Percentiles rank a stretch among this genome's conserved stretches.
Evolutionary conservation across 495 filamentous ascomycete species (phyloP).

Genomic region (Lichenothelia convexa): DNA sequence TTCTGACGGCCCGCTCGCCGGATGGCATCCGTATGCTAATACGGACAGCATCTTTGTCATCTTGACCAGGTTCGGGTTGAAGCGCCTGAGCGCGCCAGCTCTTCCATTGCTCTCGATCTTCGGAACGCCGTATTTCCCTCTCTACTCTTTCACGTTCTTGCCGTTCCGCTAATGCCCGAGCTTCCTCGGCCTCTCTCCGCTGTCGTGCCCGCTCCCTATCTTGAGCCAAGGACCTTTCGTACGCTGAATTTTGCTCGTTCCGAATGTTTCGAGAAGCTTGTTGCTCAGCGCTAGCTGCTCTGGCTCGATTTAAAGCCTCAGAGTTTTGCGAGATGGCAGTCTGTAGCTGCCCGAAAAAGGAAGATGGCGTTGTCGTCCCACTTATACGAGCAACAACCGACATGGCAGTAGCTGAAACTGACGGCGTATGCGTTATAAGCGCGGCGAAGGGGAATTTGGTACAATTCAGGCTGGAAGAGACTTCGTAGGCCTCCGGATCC

Average conservation of each 20-base stretch:
- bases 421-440: conserved; percentile 66
- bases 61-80: conserved; percentile 43
- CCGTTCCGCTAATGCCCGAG: conserved; percentile 39
- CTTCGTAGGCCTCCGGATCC: conserved; percentile 86
- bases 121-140: conserved; percentile 36
- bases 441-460: conserved; percentile 83
- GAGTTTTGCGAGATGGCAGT: conserved; percentile 49
- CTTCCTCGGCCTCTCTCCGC: conserved; percentile 55
- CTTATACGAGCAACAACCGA: conserved; percentile 58
- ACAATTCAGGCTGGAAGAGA: conserved; percentile 60
- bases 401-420: conserved; percentile 68
- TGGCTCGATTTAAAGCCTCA: conserved; percentile 46
- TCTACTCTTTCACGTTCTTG: conserved; percentile 45
- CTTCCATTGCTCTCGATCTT: conserved; percentile 53
- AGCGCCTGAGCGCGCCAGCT: conserved; percentile 58
- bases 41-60: conserved; percentile 51
- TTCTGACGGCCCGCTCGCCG: conserved; percentile 55
- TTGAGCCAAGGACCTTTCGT: conserved; percentile 72
- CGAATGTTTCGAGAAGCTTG: conserved; percentile 59
- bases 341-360: conserved; percentile 55
- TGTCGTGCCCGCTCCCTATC: conserved; percentile 68
- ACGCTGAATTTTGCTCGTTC: conserved; percentile 74
- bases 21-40: conserved; percentile 62
- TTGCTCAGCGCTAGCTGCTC: conserved; percentile 54
- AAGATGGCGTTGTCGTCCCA: conserved; percentile 44